Conservation (phyloP, 108 stramenopile genomes). For the Skeletonema marinoi region DNA sequence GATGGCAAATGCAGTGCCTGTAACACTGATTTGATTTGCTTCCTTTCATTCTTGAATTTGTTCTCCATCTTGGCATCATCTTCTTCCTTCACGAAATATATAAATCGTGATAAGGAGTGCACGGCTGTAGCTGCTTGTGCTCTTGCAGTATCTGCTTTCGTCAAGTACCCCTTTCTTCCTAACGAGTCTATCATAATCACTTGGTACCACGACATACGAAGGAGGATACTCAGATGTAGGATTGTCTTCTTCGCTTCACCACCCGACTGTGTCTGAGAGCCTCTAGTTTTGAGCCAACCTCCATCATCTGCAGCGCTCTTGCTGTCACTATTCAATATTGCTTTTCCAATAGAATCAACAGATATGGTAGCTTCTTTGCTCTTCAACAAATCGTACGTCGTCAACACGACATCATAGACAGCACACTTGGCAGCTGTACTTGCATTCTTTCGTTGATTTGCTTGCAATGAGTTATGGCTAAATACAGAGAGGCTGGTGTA, state of each 20-base stretch:
- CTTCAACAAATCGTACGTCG: slow-evolving; percentile 71
- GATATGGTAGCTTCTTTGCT: slow-evolving; percentile 60
- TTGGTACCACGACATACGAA: slow-evolving; percentile 58
- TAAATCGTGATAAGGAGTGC: slow-evolving; percentile 39
- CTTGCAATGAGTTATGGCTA: slow-evolving; percentile 59
- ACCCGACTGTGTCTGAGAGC: slow-evolving; percentile 34
- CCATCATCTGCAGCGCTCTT: slow-evolving; percentile 21
- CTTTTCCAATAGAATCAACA: slow-evolving; percentile 50
- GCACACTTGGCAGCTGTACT: slow-evolving; percentile 54
- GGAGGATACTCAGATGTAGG: slow-evolving; percentile 61
- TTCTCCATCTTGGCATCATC: slow-evolving; percentile 1
- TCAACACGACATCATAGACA: slow-evolving; percentile 63
- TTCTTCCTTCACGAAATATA: slow-evolving; percentile 39
- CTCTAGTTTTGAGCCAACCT: slow-evolving; percentile 57
- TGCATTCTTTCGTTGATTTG: slow-evolving; percentile 52
- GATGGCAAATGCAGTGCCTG: neutral
- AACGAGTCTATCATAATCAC: slow-evolving; percentile 59
- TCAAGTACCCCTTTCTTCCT: slow-evolving; percentile 52
- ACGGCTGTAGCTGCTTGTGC: slow-evolving; percentile 33
- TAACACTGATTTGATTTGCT: slow-evolving; percentile 18
- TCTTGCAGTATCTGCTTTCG: slow-evolving; percentile 41
- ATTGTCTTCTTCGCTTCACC: slow-evolving; percentile 29
- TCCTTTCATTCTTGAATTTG: slow-evolving; percentile 37
- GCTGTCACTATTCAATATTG: slow-evolving; percentile 32
- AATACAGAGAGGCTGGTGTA: slow-evolving; percentile 61